Evolutionary conservation across 768 basidiomycete genomes (phyloP), one percentile per base, ranked within the genome.

Genomic region (Boletus pseudo-olivaceus): DNA sequence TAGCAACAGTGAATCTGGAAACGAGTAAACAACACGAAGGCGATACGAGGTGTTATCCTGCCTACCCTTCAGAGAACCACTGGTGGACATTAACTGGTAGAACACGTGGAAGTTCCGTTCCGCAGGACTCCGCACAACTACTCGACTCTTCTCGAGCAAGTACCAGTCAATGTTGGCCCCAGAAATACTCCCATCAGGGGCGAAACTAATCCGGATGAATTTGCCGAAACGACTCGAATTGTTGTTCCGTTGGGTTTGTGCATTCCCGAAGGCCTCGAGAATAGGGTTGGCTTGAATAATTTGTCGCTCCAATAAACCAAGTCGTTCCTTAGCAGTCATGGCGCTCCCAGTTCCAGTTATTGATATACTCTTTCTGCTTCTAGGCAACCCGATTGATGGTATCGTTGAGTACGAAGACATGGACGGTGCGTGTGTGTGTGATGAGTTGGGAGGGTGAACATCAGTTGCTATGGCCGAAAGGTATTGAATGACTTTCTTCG

Each of bases 141-240:
- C 96, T 58, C 97, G 76, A 65, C 93, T 95, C 78, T 99, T 99
- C 77, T 99, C 97, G 53, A 99, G 75, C 30, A 99, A 77, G 68
- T 99, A 99, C 97, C 97, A 98, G 69, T 99, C 95, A 55, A 98
- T 93, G 67, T 94, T 98, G 26, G 97, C 97, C 1, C 97, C 97
- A 1, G 94, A 90, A 53, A 99, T 99, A 60, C 92, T 93, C 2
- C 96, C 95, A 59, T 90, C 85, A 0, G 90, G 86, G 1, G 91
- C 83, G 72, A 99, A 99, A 66, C 88, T 89, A 56, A 99, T 98
- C 42, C 93, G 81, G 44, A 99, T 90, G 68, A 99, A 99, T 73
- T 99, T 99, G 30, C 94, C 95, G 68, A 99, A 99, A 37, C 97
- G 90, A 80, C 91, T 93, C 1, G 97, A 98, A 67, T 99, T 99